Evolutionary conservation across 2,329 filamentous ascomycete genomes (phyloP), one percentile per base, ranked within the genome.

Genomic region (Penicillium sclerotigenum): DNA sequence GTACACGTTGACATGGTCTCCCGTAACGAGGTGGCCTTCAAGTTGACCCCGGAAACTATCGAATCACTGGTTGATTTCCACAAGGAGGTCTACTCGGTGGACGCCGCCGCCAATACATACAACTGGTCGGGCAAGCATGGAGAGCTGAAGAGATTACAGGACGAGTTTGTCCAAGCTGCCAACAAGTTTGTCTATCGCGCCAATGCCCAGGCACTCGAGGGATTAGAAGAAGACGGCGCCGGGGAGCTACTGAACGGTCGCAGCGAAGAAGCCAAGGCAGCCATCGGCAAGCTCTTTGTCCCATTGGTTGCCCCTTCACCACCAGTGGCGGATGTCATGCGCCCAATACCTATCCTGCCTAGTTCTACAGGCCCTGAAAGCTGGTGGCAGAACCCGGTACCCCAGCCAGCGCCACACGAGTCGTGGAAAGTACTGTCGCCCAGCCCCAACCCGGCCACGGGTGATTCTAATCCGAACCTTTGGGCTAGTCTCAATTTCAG

Each of bases 1-100:
- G 94, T 99, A 59, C 93, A 97, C 76, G 91, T 99, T 76, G 94
- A 99, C 80, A 96, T 97, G 91, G 93, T 99, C 58, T 86, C 95
- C 69, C 89, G 92, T 76, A 94, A 96, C 74, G 94, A 97, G 80
- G 91, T 99, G 70, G 94, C 92, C 65, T 97, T 92, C 84, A 99
- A 99, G 83, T 84, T 99, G 70, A 97, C 92, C 24, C 85, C 87
- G 56, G 94, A 97, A 73, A 91, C 92, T 59, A 99, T 99, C 77
- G 91, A 96, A 69, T 79, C 89, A 50, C 84, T 99, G 62, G 88
- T 96, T 73, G 90, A 96, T 73, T 96, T 96, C 76, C 94, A 99
- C 83, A 92, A 94, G 81, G 90, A 97, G 63, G 84, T 97, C 67
- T 92, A 96, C 81, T 96, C 90, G 66, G 84, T 92, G 68, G 90